Evolutionary conservation across 352 stramenopile genomes (phyloP).

Genomic region (Globisporangium radiosum): DNA sequence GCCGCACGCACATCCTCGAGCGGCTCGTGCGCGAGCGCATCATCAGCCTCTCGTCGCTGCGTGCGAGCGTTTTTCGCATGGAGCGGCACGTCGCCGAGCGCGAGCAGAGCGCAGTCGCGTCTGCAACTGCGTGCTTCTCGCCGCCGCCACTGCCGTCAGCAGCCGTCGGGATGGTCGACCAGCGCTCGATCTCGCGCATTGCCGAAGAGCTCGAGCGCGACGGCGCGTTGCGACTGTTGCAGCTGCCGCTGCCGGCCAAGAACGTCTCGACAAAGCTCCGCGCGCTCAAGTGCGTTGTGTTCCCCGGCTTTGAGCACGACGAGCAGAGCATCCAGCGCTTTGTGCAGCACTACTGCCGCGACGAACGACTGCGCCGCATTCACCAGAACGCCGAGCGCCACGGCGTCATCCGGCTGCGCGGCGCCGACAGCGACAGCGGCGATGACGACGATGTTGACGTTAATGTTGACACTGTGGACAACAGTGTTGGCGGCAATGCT

Average conservation of each 20-base stretch:
- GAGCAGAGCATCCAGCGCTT: conserved; percentile 64
- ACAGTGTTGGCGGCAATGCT: not conserved
- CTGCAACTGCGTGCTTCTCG: not conserved
- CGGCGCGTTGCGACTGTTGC: conserved; percentile 41
- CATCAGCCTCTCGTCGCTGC: conserved; percentile 69
- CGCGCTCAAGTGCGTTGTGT: conserved; percentile 60
- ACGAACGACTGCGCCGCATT: conserved; percentile 68
- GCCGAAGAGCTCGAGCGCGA: conserved; percentile 52
- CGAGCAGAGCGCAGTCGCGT: conserved; percentile 1
- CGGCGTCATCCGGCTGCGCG: conserved; percentile 46
- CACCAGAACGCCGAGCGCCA: conserved; percentile 50
- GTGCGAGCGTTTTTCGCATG: conserved; percentile 74
- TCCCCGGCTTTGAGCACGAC: conserved; percentile 57
- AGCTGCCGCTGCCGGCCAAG: conserved; percentile 56
- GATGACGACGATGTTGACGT: not conserved
- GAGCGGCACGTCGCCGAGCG: conserved; percentile 25
- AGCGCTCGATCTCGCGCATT: conserved; percentile 62
- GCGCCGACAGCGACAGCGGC: conserved; percentile 29
- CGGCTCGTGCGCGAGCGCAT: conserved; percentile 62
- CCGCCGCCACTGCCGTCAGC: conserved; percentile 8
- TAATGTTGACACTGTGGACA: not conserved
- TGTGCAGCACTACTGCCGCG: conserved; percentile 70
- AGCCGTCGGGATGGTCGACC: conserved; percentile 57
- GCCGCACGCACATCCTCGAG: conserved; percentile 55
- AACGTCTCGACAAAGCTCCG: conserved; percentile 82